Percentiles rank a stretch among this genome's conserved stretches.
phyloP scores from a whole-genome alignment of 805 yeast genomes.

The Lipomyces chichibuensis region DNA sequence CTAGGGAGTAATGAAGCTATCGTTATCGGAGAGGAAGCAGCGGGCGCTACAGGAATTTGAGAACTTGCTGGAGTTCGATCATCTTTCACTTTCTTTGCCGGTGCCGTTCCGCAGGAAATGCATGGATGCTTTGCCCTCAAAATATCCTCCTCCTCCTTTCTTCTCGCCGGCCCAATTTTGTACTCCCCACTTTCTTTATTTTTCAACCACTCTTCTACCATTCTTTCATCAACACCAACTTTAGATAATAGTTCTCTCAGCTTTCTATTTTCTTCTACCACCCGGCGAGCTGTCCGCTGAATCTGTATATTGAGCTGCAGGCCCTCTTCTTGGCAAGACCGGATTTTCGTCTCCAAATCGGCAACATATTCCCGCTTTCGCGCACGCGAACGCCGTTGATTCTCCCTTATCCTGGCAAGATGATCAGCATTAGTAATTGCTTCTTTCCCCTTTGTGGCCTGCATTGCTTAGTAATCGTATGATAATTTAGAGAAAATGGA shows the following conservation, averaged over 20 bases:
- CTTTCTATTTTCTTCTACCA: constrained; percentile 28
- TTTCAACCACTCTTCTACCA: constrained; percentile 24
- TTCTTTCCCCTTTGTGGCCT: background rate
- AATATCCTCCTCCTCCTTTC: constrained; percentile 22
- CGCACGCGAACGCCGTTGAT: constrained; percentile 32
- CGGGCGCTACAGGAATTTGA: background rate
- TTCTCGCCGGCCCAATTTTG: constrained; percentile 6
- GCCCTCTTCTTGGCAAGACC: constrained; percentile 29
- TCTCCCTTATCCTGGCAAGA: constrained; percentile 32
- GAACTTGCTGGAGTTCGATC: background rate
- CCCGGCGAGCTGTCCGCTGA: constrained; percentile 33
- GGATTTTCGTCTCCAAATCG: constrained; percentile 30
- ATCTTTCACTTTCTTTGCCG: constrained; percentile 9
- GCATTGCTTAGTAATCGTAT: constrained; percentile 1
- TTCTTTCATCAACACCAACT: constrained; percentile 23
- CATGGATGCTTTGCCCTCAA: constrained; percentile 28
- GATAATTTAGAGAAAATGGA: background rate
- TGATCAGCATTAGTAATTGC: constrained; percentile 10
- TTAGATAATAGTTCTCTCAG: constrained; percentile 22
- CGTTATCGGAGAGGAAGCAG: background rate
- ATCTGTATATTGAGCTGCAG: constrained; percentile 31
- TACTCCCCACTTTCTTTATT: constrained; percentile 10
- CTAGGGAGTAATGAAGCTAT: background rate
- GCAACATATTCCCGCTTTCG: constrained; percentile 32
- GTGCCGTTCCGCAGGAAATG: constrained; percentile 26